These are phyloP conservation scores for Collybia sordida DNA, from an alignment of 768 basidiomycete genomes.

Conservation along the genomic window DNA sequence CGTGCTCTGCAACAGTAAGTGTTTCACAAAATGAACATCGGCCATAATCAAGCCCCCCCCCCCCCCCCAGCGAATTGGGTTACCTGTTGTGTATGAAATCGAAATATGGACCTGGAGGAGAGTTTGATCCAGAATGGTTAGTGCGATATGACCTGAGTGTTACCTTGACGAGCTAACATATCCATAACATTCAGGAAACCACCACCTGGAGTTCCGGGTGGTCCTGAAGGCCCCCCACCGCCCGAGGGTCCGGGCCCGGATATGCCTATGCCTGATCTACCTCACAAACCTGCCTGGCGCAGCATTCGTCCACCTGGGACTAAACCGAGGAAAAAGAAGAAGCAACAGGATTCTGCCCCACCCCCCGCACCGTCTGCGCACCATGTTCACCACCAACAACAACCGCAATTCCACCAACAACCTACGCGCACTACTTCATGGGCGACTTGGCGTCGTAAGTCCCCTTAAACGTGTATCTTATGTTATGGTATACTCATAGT, in stretches of 20 bases:
- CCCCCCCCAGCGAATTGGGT: constrained; percentile 63
- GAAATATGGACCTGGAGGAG: constrained; percentile 82
- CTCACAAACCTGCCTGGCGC: constrained; percentile 62
- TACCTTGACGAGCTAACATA: neutral
- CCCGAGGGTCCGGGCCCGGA: constrained; percentile 20
- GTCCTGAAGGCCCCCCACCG: constrained; percentile 41
- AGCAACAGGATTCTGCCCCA: constrained; percentile 40
- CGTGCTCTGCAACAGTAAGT: constrained; percentile 78
- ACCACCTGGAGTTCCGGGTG: constrained; percentile 38
- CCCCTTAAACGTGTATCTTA: constrained; percentile 1
- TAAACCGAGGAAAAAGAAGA: constrained; percentile 40
- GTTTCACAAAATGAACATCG: neutral
- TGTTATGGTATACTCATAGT: constrained; percentile 4
- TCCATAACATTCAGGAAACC: constrained; percentile 44
- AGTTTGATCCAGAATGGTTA: constrained; percentile 83
- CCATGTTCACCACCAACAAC: constrained; percentile 11
- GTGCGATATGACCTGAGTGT: constrained; percentile 7
- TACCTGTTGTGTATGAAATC: constrained; percentile 66
- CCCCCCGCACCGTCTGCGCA: constrained; percentile 30
- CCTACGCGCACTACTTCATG: constrained; percentile 39
- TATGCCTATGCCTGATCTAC: constrained; percentile 39
- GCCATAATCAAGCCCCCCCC: neutral
- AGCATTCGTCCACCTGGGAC: constrained; percentile 31
- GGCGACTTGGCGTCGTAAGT: constrained; percentile 70
- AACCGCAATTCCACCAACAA: constrained; percentile 7